Base-by-base conservation (phyloP, 495 filamentous ascomycete genomes). In the Lineolata rhizophorae region DNA sequence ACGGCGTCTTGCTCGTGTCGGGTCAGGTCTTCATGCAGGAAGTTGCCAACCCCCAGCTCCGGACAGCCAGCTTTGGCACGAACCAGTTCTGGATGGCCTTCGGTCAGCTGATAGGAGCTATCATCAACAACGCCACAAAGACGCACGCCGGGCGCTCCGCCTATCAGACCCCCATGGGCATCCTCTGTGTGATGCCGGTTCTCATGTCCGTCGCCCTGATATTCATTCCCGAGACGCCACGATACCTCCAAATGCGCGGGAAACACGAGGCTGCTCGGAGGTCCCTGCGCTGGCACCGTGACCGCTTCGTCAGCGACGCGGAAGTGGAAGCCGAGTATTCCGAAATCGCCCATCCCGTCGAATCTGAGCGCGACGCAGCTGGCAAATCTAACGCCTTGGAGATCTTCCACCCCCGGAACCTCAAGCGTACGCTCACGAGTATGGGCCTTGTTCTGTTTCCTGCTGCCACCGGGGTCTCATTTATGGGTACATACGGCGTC, bases 361-460 rank as follows among this genome's bases (percentile, higher is more conserved):
- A 35, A 19, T 35, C 36, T 13, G 39, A 45, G 34, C 29, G 35
- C 13, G 13, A 21, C 12, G 5, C 34, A 14, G 29, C 34, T 3
- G 32, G 26, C 4, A 28, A 10, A 2, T 31, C 11, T 1, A 3
- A 29, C 3, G 29, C 32, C 17, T 20, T 38, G 14, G 38, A 45
- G 29, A 45, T 45, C 37, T 41, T 44, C 21, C 29, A 29, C 8
- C 33, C 35, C 19, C 18, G 38, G 1, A 36, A 39, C 35, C 30
- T 36, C 10, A 29, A 26, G 18, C 20, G 28, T 17, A 45, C 39
- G 13, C 30, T 45, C 19, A 35, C 22, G 12, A 32, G 30, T 13
- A 38, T 32, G 27, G 19, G 35, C 25, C 35, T 25, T 12, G 22
- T 25, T 25, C 8, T 25, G 8, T 25, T 12, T 12, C 22, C 8